These are phyloP conservation scores for Volvariella volvacea DNA, from an alignment of 1,284 basidiomycete species.

Conservation along the genomic window DNA sequence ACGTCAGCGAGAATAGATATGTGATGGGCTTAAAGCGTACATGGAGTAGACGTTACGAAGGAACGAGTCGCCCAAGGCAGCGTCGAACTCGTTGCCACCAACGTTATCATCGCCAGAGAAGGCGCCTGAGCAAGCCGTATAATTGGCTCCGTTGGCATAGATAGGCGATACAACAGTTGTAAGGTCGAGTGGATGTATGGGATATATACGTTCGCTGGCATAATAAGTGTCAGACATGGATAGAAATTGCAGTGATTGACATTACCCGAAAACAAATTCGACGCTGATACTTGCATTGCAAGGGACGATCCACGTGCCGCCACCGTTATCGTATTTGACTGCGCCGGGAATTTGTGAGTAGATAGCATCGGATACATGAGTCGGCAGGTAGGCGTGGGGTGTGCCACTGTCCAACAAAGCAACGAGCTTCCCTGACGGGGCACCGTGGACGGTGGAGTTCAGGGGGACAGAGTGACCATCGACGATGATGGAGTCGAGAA, in stretches of 20 bases:
- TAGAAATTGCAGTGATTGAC: slow-evolving; percentile 4
- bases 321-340: slow-evolving; percentile 17
- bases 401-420: slow-evolving; percentile 39
- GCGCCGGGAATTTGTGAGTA: slow-evolving; percentile 31
- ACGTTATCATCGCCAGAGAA: slow-evolving; percentile 20
- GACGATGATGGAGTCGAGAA: slow-evolving; percentile 29
- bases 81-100: slow-evolving; percentile 26
- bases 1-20: slow-evolving; percentile 13
- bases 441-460: slow-evolving; percentile 18
- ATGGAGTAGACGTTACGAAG: slow-evolving; percentile 50
- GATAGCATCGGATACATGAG: slow-evolving; percentile 26
- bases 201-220: slow-evolving; percentile 26
- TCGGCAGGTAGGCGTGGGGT: slow-evolving; percentile 26
- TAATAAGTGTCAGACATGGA: not conserved
- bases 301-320: slow-evolving; percentile 32
- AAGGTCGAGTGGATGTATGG: slow-evolving; percentile 42
- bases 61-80: slow-evolving; percentile 44
- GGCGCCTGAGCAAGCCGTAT: slow-evolving; percentile 28
- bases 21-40: slow-evolving; percentile 20
- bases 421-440: slow-evolving; percentile 24
- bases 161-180: slow-evolving; percentile 21
- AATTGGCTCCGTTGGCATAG: slow-evolving; percentile 20
- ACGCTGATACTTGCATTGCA: slow-evolving; percentile 34
- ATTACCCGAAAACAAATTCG: slow-evolving; percentile 34
- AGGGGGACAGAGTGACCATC: slow-evolving; percentile 20